Base-by-base conservation (phyloP, 2,329 filamentous ascomycete species). In the Pseudogymnoascus pannorum region DNA sequence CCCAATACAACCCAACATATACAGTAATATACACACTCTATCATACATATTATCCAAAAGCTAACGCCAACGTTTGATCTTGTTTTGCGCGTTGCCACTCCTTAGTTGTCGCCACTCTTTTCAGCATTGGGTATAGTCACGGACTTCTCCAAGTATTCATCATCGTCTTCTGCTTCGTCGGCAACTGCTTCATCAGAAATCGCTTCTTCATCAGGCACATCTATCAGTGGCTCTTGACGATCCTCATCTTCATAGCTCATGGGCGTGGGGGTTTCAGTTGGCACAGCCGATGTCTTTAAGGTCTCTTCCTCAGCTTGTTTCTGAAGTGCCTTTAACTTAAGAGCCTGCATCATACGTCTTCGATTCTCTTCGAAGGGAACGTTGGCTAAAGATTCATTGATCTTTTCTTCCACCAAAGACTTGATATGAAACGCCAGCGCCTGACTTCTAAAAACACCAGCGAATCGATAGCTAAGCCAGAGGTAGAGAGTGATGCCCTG, bases 381-480 rank as follows among this genome's bases (percentile, higher is more conserved):
- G 8, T 62, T 36, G 24, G 57, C 61, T 16, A 64, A 59, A 59
- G 64, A 68, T 12, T 68, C 38, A 63, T 73, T 67, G 69, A 97
- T 92, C 71, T 83, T 86, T 59, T 85, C 79, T 75, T 97, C 92
- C 1, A 92, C 86, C 58, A 95, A 72, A 5, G 76, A 74, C 71
- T 96, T 96, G 57, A 91, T 84, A 71, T 96, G 86, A 65, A 89
- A 87, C 0, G 91, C 92, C 44, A 96, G 78, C 0, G 78, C 78
- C 68, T 93, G 84, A 65, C 87, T 89, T 5, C 78, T 82, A 73
- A 97, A 96, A 58, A 95, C 81, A 57, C 90, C 89, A 3, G 85
- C 80, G 73, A 93, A 96, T 5, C 93, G 87, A 74, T 93, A 97
- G 68, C 89, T 93, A 14, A 99, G 79, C 94, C 94, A 99, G 1